A percentile compares a stretch with the other conserved stretches of the same genome.
These are phyloP conservation scores for Neurospora sp. DNA, from an alignment of 495 filamentous ascomycete genomes.

Conservation along the genomic window DNA sequence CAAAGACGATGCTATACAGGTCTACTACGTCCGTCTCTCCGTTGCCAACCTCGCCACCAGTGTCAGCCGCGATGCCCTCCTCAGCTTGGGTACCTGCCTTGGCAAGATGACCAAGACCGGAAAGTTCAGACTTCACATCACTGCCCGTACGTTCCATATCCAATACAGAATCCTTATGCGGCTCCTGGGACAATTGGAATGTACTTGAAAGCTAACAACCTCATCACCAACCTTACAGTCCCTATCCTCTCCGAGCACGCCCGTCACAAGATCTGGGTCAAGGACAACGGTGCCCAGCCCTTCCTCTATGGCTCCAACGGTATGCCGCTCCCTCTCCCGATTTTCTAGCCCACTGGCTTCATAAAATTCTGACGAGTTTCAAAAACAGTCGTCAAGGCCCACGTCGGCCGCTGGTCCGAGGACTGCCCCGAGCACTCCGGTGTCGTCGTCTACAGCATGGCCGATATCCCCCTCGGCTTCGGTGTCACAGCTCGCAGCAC, in stretches of 20 bases:
- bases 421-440: conserved; percentile 76
- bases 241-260: conserved; percentile 81
- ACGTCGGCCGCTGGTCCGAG: conserved; percentile 79
- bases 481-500: conserved; percentile 63
- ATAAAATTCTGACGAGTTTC: neutral
- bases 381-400: conserved; percentile 64
- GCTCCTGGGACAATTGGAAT: neutral
- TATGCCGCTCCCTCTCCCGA: neutral
- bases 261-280: conserved; percentile 90
- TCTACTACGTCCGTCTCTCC: conserved; percentile 80
- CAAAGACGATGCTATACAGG: conserved; percentile 31
- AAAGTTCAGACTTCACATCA: conserved; percentile 80
- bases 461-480: conserved; percentile 72
- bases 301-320: conserved; percentile 61
- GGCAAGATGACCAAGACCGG: conserved; percentile 87
- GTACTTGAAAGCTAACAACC: neutral
- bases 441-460: conserved; percentile 65
- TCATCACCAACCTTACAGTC: conserved; percentile 20
- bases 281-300: conserved; percentile 89
- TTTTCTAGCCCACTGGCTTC: too few species aligned
- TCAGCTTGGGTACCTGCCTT: conserved; percentile 77
- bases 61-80: conserved; percentile 65
- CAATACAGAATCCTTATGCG: neutral
- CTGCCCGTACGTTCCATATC: conserved; percentile 34
- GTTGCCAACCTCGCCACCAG: conserved; percentile 86